Base-by-base conservation (phyloP, 148 eudicot genomes). In the Suaeda aralocaspica region DNA sequence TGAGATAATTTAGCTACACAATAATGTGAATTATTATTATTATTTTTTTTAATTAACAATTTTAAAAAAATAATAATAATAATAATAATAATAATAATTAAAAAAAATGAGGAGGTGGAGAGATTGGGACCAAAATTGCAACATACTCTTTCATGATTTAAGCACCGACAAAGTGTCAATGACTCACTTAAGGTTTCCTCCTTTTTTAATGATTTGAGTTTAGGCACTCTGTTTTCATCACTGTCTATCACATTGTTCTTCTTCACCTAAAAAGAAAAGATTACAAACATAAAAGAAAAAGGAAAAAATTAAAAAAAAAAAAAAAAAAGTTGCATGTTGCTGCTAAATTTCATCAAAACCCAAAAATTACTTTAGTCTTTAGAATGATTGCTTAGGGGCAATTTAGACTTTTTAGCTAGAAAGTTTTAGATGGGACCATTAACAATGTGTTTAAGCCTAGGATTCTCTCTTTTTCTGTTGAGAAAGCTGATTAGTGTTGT, bases 131-230 rank as follows among this genome's bases (percentile, higher is more conserved):
- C 69, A 78, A 78, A 69, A 72, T 72, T 72, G 77, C 6, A 68
- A 68, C 57, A 46, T 64, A 72, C 72, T 16, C 80, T 77, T 72
- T 72, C 64, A 72, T 77, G 80, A 77, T 77, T 71, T 67, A 36
- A 58, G 50, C 68, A 68, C 77, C 81, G 81, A 78, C 81, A 72
- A 68, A 42, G 69, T 53, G 62, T 42, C 41, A 31, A 64, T 61
- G 76, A 72, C 63, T 29, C 42, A 22, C 41, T 59, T 22, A 14
- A 21, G 25, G 24, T 21, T 18, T 4, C 31, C 29, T 52, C 29
- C 52, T 48, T 29, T 71, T 59, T 33, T 53, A 44, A 68, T 68
- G 50, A 72, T 77, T 61, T 51, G 52, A n/a, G 24, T 59, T 66
- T 49, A 45, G 65, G 69, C 68, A 59, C 72, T 68, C 50, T 55